Evolutionary conservation across 179 eudicot genomes (phyloP), one percentile per base, ranked within the genome.

Genomic region (Carnegiea gigantea): DNA sequence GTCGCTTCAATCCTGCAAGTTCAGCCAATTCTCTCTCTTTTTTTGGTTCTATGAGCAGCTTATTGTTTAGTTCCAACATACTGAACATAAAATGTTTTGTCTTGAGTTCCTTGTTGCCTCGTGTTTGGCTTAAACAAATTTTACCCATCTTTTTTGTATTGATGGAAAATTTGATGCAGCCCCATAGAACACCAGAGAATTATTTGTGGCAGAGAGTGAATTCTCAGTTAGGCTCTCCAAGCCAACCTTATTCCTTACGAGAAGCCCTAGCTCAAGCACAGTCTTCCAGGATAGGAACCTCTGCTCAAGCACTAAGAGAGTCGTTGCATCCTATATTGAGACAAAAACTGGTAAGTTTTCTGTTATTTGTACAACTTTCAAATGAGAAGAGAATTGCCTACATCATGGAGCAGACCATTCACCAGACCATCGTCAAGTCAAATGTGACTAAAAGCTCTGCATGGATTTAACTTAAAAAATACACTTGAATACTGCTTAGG

Each of bases 201-300:
- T 90, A 97, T 86, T 80, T 95, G 87, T 91, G 97, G 98, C 97
- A 95, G 89, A 92, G 93, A 87, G 98, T 90, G 20, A 97, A 92
- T 84, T 93, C 98, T 80, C 99, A 97, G 87, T 84, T 95, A 80
- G 93, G 98, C 79, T 97, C 99, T 15, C 99, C 99, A 43, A 95
- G 97, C 86, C 99, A 97, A 84, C 99, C 99, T 77, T 97, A 95
- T 90, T 97, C 99, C 83, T 89, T 97, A 78, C 90, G 99, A 80
- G 99, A 97, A 92, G 99, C 99, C 76, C 91, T 97, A 70, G 98
- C 98, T 88, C 98, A 97, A 86, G 99, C 98, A 60, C 99, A 96
- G 81, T 97, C 99, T 49, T 93, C 99, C 33, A 90, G 98, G 87
- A 93, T 95, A 77, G 99, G 99, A 87, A 93, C 99, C 85, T 95